Conservation (phyloP, 176 grass and related monocot species). For the Oryza glumipatula region DNA sequence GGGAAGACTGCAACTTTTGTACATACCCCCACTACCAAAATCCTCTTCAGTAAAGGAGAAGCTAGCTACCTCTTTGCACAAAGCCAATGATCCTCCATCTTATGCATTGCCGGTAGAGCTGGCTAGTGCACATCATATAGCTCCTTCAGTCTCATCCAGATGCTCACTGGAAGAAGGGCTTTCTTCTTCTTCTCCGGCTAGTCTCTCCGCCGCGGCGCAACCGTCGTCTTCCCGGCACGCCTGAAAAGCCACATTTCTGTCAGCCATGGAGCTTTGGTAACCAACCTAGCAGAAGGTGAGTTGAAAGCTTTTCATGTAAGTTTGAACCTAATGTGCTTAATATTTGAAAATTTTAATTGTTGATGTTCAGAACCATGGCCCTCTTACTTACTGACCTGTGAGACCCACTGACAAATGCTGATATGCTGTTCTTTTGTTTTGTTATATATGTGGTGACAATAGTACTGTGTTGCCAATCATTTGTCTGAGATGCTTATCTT, state of each 20-base stretch:
- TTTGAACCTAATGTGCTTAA: background rate
- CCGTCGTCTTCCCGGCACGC: slow-evolving; percentile 48
- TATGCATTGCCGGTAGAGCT: background rate
- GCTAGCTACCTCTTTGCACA: background rate
- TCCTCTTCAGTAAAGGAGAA: slow-evolving; percentile 15
- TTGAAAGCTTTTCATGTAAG: background rate
- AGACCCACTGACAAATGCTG: slow-evolving; percentile 9
- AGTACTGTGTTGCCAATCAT: slow-evolving; percentile 27
- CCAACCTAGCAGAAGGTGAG: background rate
- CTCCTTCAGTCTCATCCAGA: background rate
- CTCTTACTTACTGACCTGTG: background rate
- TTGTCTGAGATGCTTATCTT: slow-evolving; percentile 4
- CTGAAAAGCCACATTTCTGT: slow-evolving; percentile 35
- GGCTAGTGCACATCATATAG: background rate
- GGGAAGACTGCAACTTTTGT: slow-evolving; percentile 39
- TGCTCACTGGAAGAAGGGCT: background rate
- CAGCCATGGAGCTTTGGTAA: background rate
- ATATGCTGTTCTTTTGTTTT: background rate
- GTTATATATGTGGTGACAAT: background rate
- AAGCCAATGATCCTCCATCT: slow-evolving; percentile 13
- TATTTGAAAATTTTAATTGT: background rate
- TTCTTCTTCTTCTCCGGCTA: slow-evolving; percentile 22
- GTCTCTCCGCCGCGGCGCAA: slow-evolving; percentile 37
- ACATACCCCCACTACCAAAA: slow-evolving; percentile 52
- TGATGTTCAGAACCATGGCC: background rate